Percentiles rank a stretch among this genome's conserved stretches.
These are phyloP conservation scores for Aspergillus sclerotioniger DNA, from an alignment of 495 filamentous ascomycete genomes.

Conservation along the genomic window DNA sequence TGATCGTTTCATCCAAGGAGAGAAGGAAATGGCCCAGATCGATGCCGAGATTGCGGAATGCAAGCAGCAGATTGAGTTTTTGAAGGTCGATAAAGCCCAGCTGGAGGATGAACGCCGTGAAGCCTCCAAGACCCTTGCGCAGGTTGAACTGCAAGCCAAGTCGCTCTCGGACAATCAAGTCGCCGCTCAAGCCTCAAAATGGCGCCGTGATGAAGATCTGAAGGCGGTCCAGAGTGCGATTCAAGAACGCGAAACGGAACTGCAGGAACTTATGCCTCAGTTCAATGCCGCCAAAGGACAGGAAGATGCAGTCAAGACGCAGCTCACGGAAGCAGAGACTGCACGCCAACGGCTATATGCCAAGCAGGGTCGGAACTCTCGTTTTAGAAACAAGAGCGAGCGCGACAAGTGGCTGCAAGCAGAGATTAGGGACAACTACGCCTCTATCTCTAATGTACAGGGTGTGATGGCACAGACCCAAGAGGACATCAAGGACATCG, in stretches of 20 bases:
- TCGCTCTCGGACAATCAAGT: constrained; percentile 75
- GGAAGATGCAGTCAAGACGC: constrained; percentile 64
- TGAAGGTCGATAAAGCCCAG: constrained; percentile 83
- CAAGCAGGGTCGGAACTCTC: constrained; percentile 88
- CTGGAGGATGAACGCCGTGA: constrained; percentile 88
- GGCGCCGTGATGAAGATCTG: constrained; percentile 70
- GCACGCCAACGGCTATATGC: constrained; percentile 78
- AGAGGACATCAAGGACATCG: constrained; percentile 77
- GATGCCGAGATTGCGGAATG: constrained; percentile 75
- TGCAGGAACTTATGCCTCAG: constrained; percentile 67
- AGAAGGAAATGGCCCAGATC: constrained; percentile 74
- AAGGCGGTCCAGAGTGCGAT: constrained; percentile 73
- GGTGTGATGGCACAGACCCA: constrained; percentile 76
- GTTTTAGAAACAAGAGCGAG: constrained; percentile 83
- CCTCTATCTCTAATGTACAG: constrained; percentile 71
- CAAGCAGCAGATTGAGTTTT: constrained; percentile 77
- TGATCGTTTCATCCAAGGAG: constrained; percentile 71
- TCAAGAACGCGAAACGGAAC: constrained; percentile 68
- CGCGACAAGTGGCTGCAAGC: constrained; percentile 79
- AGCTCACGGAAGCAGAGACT: constrained; percentile 73
- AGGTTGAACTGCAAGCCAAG: constrained; percentile 82
- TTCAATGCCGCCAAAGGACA: constrained; percentile 72
- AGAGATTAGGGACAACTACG: constrained; percentile 78
- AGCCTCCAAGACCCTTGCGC: constrained; percentile 69
- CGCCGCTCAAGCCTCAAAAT: constrained; percentile 66